These are phyloP conservation scores for Cystobasidiaceae sp. DNA, from an alignment of 1,284 basidiomycete genomes.

Conservation along the genomic window DNA sequence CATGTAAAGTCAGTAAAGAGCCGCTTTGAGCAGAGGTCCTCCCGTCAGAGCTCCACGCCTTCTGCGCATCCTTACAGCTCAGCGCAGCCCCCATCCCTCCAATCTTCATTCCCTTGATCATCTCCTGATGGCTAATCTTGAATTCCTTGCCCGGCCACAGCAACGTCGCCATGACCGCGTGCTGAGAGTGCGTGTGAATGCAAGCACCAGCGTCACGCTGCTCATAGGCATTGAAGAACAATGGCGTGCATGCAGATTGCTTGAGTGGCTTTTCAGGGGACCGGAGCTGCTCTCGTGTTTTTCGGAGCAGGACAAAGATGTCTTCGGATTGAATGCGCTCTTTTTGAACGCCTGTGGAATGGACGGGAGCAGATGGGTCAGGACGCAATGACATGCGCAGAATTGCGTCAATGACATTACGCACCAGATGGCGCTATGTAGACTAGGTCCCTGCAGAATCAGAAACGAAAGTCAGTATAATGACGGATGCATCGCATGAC, in stretches of 20 bases:
- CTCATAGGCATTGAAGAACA: conserved; percentile 88
- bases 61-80: conserved; percentile 50
- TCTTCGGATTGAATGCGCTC: conserved; percentile 71
- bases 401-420: background rate
- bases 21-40: background rate
- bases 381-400: background rate
- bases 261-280: conserved; percentile 56
- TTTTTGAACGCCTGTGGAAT: conserved; percentile 62
- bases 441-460: conserved; percentile 60
- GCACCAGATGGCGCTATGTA: conserved; percentile 74
- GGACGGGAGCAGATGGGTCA: background rate
- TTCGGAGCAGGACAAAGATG: conserved; percentile 73
- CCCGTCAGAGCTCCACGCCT: too few species aligned
- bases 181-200: conserved; percentile 78
- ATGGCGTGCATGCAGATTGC: conserved; percentile 56
- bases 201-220: conserved; percentile 69
- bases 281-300: conserved; percentile 62
- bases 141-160: conserved; percentile 65
- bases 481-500: too few species aligned
- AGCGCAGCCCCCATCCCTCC: conserved; percentile 65
- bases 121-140: conserved; percentile 73
- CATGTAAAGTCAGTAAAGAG: background rate
- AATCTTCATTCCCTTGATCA: conserved; percentile 81
- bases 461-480: background rate
- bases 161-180: conserved; percentile 68